Conservation (phyloP, 371 early-diverging fungal species). For the Massospora cicadina region DNA sequence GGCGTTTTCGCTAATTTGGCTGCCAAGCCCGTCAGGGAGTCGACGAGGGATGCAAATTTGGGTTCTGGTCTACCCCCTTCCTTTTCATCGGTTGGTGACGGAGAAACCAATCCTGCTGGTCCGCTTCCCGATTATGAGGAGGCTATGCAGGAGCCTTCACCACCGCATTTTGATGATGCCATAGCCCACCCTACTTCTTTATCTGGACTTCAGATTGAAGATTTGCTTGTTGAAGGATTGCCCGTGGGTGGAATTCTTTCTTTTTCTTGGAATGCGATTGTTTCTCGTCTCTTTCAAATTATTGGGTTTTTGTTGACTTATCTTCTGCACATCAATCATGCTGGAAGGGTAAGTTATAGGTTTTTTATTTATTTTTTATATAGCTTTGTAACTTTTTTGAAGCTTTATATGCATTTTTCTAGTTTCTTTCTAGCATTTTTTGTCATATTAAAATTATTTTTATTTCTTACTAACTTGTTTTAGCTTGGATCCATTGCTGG, state of each 20-base stretch:
- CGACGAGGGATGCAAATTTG: not conserved
- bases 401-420: not conserved
- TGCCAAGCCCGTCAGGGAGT: slow-evolving; percentile 31
- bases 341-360: slow-evolving; percentile 27
- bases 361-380: not conserved
- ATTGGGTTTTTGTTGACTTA: slow-evolving; percentile 52
- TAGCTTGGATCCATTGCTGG: slow-evolving; percentile 37
- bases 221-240: slow-evolving; percentile 37
- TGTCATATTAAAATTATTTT: not conserved
- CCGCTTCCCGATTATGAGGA: slow-evolving; percentile 26
- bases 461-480: not conserved
- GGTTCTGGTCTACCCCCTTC: not conserved
- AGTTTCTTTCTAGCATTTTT: not conserved
- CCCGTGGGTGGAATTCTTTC: slow-evolving; percentile 37
- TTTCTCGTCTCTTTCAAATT: slow-evolving; percentile 35
- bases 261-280: slow-evolving; percentile 39
- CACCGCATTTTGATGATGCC: slow-evolving; percentile 36
- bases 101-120: slow-evolving; percentile 24
- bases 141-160: slow-evolving; percentile 36
- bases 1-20: slow-evolving; percentile 44
- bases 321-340: slow-evolving; percentile 40
- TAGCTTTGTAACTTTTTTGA: not conserved
- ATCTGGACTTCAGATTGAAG: slow-evolving; percentile 15
- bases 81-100: slow-evolving; percentile 12
- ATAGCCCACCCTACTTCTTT: slow-evolving; percentile 33